These are phyloP conservation scores for Chaetomium globosum DNA, from an alignment of 2,329 filamentous ascomycete species.

Conservation along the genomic window DNA sequence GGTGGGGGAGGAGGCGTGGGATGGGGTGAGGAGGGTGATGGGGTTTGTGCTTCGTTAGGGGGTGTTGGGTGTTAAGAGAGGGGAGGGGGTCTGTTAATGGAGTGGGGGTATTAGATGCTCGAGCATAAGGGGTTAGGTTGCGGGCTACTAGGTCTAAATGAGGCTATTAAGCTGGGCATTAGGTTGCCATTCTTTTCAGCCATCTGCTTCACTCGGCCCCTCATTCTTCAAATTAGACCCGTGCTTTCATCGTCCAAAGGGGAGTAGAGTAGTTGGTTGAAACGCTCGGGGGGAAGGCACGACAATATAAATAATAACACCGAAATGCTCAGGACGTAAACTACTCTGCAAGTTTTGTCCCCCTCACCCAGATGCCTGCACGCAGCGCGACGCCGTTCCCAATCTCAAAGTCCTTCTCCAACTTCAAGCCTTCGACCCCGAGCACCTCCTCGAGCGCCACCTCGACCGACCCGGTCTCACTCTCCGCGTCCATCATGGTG, in stretches of 20 bases:
- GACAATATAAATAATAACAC: no score
- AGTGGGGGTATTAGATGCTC: no score
- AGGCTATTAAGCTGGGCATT: no score
- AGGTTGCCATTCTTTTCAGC: no score
- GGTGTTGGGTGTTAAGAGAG: not conserved
- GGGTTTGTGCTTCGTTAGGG: slow-evolving; percentile 16
- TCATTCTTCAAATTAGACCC: no score
- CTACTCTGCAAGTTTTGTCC: slow-evolving; percentile 29
- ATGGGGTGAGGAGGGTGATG: slow-evolving; percentile 13
- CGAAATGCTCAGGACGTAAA: not conserved
- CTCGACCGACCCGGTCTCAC: slow-evolving; percentile 43
- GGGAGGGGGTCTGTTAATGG: not conserved
- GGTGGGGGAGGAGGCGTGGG: slow-evolving; percentile 22
- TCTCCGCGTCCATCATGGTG: slow-evolving; percentile 42
- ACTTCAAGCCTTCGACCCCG: slow-evolving; percentile 39
- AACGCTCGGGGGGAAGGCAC: no score
- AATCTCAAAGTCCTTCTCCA: slow-evolving; percentile 43
- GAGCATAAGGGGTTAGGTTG: no score
- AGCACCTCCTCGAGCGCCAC: slow-evolving; percentile 44
- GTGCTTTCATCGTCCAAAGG: no score
- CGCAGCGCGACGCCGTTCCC: slow-evolving; percentile 43
- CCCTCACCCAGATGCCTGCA: slow-evolving; percentile 44
- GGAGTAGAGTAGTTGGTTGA: no score
- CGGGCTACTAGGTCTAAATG: no score
- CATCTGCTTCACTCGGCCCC: no score